A percentile compares a stretch with the other conserved stretches of the same genome.
phyloP scores from a whole-genome alignment of 2,329 filamentous ascomycete species.

The Geosmithia putterillii region DNA sequence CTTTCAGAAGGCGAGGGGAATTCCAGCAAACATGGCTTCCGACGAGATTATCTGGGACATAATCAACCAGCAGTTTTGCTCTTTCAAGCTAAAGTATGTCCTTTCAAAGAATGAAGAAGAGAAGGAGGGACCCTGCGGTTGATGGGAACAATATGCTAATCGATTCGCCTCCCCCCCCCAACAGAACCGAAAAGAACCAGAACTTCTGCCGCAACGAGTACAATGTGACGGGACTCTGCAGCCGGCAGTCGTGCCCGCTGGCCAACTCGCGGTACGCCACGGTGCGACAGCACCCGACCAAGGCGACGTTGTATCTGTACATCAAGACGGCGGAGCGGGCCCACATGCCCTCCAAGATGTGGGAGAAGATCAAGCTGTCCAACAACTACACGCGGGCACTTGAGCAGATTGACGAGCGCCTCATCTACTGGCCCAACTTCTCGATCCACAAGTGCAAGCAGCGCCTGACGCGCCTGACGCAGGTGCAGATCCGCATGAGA shows the following conservation, averaged over 20 bases:
- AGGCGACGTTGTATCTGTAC: constrained; percentile 82
- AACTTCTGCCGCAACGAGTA: constrained; percentile 95
- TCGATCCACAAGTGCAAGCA: constrained; percentile 93
- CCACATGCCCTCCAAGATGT: constrained; percentile 81
- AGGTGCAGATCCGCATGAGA: constrained; percentile 74
- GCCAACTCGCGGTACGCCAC: constrained; percentile 91
- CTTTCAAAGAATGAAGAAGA: neutral
- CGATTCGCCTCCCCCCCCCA: too few species aligned
- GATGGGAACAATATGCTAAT: neutral
- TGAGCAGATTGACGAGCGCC: constrained; percentile 69
- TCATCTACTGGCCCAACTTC: constrained; percentile 94
- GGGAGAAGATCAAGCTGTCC: constrained; percentile 85
- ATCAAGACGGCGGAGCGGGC: constrained; percentile 90
- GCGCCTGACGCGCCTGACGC: constrained; percentile 78
- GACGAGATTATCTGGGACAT: constrained; percentile 98
- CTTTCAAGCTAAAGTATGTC: constrained; percentile 79
- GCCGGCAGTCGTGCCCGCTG: constrained; percentile 78
- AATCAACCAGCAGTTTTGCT: constrained; percentile 90
- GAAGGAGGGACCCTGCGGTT: neutral
- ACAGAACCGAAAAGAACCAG: constrained; percentile 68
- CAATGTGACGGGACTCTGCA: constrained; percentile 75
- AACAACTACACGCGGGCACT: constrained; percentile 86
- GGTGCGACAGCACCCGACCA: constrained; percentile 69
- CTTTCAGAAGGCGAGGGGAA: neutral
- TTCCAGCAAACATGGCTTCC: constrained; percentile 53